Percentiles rank a stretch among this genome's conserved stretches.
Conservation (phyloP, 2,329 filamentous ascomycete species). For the Conoideocrella luteorostrata region DNA sequence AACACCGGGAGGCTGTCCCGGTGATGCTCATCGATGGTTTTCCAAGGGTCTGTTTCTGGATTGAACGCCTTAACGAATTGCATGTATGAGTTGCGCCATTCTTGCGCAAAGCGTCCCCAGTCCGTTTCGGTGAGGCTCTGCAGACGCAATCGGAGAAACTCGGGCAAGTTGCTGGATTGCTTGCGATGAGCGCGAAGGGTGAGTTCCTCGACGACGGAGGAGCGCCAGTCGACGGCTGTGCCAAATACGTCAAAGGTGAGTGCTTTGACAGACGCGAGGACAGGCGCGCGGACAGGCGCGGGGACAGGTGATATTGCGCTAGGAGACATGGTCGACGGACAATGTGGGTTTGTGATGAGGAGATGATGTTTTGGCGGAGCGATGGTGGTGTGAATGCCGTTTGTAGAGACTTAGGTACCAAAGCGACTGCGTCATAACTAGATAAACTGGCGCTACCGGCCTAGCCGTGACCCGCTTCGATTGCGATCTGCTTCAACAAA, state of each 20-base stretch:
- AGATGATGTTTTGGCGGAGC: too few relatives aligned
- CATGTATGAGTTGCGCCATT: constrained; percentile 63
- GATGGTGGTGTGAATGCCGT: too few relatives aligned
- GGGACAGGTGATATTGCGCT: constrained; percentile 16
- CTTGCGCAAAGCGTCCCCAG: constrained; percentile 60
- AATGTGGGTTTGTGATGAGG: not conserved
- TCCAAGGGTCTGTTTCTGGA: constrained; percentile 45
- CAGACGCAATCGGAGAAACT: constrained; percentile 40
- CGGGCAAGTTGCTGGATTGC: constrained; percentile 40
- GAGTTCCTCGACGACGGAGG: constrained; percentile 56
- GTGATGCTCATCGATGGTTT: constrained; percentile 68
- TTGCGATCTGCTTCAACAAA: too few relatives aligned
- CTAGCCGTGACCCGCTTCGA: too few relatives aligned
- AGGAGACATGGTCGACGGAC: not conserved
- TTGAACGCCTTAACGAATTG: constrained; percentile 52
- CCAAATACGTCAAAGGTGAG: constrained; percentile 74
- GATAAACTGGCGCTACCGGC: too few relatives aligned
- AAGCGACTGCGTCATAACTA: too few relatives aligned
- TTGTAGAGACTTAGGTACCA: too few relatives aligned
- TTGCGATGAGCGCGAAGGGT: constrained; percentile 41
- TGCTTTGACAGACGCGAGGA: constrained; percentile 41
- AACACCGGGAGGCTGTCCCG: constrained; percentile 54
- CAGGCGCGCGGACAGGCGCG: too few relatives aligned
- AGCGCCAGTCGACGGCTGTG: constrained; percentile 74
- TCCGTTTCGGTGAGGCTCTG: constrained; percentile 46